phyloP scores from a whole-genome alignment of 2,329 filamentous ascomycete species.

The Talaromyces verruculosus region DNA sequence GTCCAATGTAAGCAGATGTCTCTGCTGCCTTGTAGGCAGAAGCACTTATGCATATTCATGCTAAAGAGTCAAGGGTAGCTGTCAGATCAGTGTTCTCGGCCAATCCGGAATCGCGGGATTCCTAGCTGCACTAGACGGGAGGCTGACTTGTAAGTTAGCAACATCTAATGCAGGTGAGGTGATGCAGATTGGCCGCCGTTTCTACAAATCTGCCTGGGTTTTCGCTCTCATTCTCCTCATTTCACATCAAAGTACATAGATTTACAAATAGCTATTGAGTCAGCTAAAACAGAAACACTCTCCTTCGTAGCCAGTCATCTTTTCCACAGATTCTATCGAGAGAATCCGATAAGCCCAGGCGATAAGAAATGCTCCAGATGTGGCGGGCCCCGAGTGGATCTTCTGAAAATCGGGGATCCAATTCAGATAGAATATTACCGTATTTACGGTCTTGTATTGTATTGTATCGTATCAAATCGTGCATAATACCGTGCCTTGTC shows the following conservation, averaged over 20 bases:
- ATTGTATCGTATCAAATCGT: neutral
- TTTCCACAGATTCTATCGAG: neutral
- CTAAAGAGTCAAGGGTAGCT: neutral
- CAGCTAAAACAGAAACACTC: neutral
- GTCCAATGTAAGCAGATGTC: neutral
- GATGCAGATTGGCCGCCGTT: constrained; percentile 6
- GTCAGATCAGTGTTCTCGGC: neutral
- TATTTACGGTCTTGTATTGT: neutral
- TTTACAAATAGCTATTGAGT: neutral
- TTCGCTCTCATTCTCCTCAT: neutral
- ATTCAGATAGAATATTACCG: neutral
- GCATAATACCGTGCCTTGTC: neutral
- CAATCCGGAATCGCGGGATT: neutral
- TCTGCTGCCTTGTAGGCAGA: constrained; percentile 8
- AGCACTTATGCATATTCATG: neutral
- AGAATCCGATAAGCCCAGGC: neutral
- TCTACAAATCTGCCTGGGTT: neutral
- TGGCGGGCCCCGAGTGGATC: constrained; percentile 5
- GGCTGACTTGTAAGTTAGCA: neutral
- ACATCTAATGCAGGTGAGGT: neutral
- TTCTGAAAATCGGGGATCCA: neutral
- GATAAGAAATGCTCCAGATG: constrained; percentile 8
- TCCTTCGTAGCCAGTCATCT: neutral
- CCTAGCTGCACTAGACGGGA: neutral
- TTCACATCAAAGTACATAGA: neutral